These are phyloP conservation scores for Globisporangium carolinianum DNA, from an alignment of 352 stramenopile genomes.

Conservation along the genomic window DNA sequence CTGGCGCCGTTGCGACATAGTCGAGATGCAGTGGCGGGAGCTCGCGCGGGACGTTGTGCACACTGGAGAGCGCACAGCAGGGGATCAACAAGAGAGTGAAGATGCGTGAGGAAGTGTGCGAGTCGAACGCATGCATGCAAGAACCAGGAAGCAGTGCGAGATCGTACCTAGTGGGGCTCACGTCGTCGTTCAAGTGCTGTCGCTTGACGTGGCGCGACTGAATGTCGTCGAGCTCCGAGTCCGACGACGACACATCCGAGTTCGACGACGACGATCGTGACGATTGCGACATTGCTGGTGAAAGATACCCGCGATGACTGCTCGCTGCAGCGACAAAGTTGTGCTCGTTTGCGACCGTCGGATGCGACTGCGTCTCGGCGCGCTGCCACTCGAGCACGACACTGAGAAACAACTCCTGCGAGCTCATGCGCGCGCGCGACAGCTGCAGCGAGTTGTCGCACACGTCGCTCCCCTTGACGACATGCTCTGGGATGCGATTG, in stretches of 20 bases:
- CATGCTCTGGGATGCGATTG: constrained; percentile 17
- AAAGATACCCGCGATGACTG: neutral
- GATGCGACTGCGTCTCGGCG: constrained; percentile 4
- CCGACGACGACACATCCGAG: constrained; percentile 17
- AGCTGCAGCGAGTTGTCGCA: constrained; percentile 19
- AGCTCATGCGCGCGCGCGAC: constrained; percentile 38
- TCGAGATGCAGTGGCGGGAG: constrained; percentile 43
- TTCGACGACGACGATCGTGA: constrained; percentile 2
- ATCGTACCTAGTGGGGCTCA: constrained; percentile 48
- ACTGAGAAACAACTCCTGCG: constrained; percentile 77
- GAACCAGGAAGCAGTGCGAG: neutral
- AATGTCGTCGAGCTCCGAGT: constrained; percentile 22
- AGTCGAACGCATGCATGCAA: neutral
- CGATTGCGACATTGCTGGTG: neutral
- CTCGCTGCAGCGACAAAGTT: constrained; percentile 6
- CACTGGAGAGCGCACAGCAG: constrained; percentile 38
- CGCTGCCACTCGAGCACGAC: constrained; percentile 77
- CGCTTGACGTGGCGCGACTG: constrained; percentile 9
- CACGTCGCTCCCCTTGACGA: constrained; percentile 2
- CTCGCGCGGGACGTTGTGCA: constrained; percentile 33
- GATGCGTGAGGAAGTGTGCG: neutral
- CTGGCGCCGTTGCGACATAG: constrained; percentile 12
- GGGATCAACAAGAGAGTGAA: neutral
- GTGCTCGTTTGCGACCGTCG: constrained; percentile 1
- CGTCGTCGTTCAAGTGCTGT: constrained; percentile 24